Conservation (phyloP, 306 rosid species). For the Macrotyloma uniflorum region DNA sequence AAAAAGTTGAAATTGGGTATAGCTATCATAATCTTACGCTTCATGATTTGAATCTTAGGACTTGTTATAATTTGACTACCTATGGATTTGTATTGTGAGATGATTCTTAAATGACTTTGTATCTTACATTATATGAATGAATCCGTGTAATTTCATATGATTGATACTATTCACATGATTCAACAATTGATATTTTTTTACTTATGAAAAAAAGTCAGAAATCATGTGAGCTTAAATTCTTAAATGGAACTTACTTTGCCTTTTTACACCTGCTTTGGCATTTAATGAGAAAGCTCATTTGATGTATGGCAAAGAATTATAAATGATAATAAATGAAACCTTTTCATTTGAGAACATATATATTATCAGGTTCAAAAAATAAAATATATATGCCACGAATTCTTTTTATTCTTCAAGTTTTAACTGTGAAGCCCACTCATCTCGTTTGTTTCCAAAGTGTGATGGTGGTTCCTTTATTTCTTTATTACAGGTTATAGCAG, state of each 20-base stretch:
- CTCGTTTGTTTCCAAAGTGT: slow-evolving; percentile 27
- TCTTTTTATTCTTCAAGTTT: slow-evolving; percentile 30
- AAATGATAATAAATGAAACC: slow-evolving; percentile 15
- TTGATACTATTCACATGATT: too few relatives aligned
- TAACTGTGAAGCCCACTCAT: slow-evolving; percentile 22
- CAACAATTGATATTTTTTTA: too few relatives aligned
- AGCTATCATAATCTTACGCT: too few relatives aligned
- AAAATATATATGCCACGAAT: slow-evolving; percentile 10
- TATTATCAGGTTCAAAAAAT: slow-evolving; percentile 29
- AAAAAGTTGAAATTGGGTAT: slow-evolving; percentile 17
- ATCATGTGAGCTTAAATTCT: too few relatives aligned
- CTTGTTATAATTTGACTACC: too few relatives aligned
- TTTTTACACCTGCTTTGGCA: slow-evolving; percentile 21
- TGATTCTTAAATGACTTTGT: too few relatives aligned
- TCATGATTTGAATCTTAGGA: too few relatives aligned
- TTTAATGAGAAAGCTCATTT: slow-evolving; percentile 27
- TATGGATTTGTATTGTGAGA: too few relatives aligned
- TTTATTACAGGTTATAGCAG: slow-evolving; percentile 87
- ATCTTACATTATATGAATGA: too few relatives aligned
- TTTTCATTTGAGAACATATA: not conserved
- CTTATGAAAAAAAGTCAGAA: too few relatives aligned
- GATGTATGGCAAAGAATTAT: slow-evolving; percentile 22
- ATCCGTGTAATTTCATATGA: too few relatives aligned
- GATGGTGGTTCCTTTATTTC: slow-evolving; percentile 29
- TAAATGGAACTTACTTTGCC: slow-evolving; percentile 9